Conservation (phyloP, 2,329 filamentous ascomycete genomes). For the Leptographium lundbergii region DNA sequence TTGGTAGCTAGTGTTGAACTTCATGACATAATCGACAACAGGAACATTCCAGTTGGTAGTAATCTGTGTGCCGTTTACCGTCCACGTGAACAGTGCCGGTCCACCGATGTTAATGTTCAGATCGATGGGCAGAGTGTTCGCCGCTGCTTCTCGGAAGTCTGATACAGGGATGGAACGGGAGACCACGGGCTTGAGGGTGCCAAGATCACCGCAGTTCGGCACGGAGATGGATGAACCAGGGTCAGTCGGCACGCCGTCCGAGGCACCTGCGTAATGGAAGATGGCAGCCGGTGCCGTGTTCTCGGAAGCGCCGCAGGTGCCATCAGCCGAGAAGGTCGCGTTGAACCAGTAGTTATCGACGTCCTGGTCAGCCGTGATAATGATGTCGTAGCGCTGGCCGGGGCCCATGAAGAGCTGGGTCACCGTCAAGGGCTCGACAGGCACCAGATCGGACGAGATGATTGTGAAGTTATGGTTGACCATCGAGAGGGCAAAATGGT, state of each 20-base stretch:
- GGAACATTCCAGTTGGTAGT: slow-evolving; percentile 24
- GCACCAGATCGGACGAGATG: slow-evolving; percentile 37
- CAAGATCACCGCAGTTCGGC: slow-evolving; percentile 1
- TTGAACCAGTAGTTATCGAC: slow-evolving; percentile 30
- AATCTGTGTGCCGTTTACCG: slow-evolving; percentile 17
- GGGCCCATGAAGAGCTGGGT: slow-evolving; percentile 36
- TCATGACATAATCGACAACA: slow-evolving; percentile 19
- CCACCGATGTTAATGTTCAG: background rate
- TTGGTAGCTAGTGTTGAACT: slow-evolving; percentile 17
- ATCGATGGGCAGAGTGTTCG: slow-evolving; percentile 4
- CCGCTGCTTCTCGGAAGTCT: background rate
- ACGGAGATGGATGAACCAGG: slow-evolving; percentile 4
- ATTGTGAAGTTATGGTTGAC: slow-evolving; percentile 36
- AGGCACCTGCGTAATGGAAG: slow-evolving; percentile 17
- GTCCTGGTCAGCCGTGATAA: slow-evolving; percentile 26
- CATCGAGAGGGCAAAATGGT: slow-evolving; percentile 36
- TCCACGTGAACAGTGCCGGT: slow-evolving; percentile 2
- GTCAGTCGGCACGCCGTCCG: slow-evolving; percentile 12
- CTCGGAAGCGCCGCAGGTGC: slow-evolving; percentile 13
- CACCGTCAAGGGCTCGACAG: slow-evolving; percentile 32
- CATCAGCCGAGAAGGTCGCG: slow-evolving; percentile 17
- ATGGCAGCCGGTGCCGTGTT: slow-evolving; percentile 17
- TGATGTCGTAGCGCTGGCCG: slow-evolving; percentile 28
- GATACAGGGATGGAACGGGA: background rate
- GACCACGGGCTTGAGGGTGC: slow-evolving; percentile 5